A percentile compares a stretch with the other conserved stretches of the same genome.
Conservation (phyloP, 1,284 basidiomycete species). For the Cryptococcus jaspeensis region DNA sequence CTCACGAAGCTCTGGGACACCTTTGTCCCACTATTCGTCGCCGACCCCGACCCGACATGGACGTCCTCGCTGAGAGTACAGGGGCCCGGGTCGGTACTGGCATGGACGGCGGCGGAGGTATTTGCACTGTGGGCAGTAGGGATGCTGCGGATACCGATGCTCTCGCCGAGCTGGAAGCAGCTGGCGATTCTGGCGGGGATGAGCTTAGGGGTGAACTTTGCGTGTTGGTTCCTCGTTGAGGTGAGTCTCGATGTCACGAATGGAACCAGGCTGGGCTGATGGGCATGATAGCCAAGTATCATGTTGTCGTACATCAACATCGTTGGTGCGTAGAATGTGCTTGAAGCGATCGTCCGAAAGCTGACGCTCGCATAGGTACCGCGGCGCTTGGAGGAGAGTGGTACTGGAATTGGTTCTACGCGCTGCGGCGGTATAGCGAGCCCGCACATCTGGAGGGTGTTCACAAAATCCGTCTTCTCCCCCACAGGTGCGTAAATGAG, state of each 20-base stretch:
- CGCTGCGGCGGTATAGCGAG: slow-evolving; percentile 17
- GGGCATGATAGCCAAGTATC: slow-evolving; percentile 21
- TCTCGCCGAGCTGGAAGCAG: slow-evolving; percentile 31
- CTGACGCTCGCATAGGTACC: slow-evolving; percentile 16
- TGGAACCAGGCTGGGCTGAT: not conserved
- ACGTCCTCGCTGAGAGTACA: slow-evolving; percentile 28
- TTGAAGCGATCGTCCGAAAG: not conserved
- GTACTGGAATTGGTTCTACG: slow-evolving; percentile 26
- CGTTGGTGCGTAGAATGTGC: slow-evolving; percentile 22
- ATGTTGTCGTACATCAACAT: slow-evolving; percentile 34
- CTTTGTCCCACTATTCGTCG: slow-evolving; percentile 33
- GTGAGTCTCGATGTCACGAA: slow-evolving; percentile 15
- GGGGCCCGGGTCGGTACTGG: slow-evolving; percentile 26
- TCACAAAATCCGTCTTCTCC: slow-evolving; percentile 44
- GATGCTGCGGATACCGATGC: slow-evolving; percentile 38
- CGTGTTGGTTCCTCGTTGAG: slow-evolving; percentile 43
- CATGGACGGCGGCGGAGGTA: slow-evolving; percentile 36
- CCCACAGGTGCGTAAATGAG: slow-evolving; percentile 33
- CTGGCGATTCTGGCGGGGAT: slow-evolving; percentile 18
- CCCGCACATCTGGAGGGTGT: slow-evolving; percentile 42
- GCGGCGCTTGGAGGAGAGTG: slow-evolving; percentile 28
- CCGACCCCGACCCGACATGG: slow-evolving; percentile 36
- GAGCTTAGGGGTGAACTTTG: slow-evolving; percentile 25
- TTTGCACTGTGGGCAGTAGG: slow-evolving; percentile 22
- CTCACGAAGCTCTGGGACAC: slow-evolving; percentile 49